phyloP scores from a whole-genome alignment of 768 basidiomycete genomes.

The Mycena haematopus region DNA sequence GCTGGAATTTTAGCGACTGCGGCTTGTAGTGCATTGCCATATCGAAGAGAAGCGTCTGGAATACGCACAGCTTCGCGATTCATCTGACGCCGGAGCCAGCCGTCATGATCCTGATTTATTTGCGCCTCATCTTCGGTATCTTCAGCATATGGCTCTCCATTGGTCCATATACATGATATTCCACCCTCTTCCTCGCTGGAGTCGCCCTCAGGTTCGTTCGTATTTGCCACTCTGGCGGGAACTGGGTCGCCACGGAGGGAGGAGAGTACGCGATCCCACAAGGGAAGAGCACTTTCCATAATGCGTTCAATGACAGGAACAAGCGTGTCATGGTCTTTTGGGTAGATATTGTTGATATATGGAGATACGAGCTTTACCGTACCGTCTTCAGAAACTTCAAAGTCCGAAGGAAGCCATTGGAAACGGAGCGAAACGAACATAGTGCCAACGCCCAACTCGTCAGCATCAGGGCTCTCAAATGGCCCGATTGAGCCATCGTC shows the following conservation, averaged over 20 bases:
- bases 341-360: conserved; percentile 38
- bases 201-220: no score
- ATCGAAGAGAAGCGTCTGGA: conserved; percentile 9
- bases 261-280: conserved; percentile 35
- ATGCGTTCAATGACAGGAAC: conserved; percentile 32
- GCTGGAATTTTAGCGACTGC: no score
- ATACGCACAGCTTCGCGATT: conserved; percentile 7
- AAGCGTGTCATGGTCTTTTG: conserved; percentile 21
- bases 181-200: not conserved
- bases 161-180: conserved; percentile 12
- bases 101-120: not conserved
- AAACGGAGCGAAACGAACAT: conserved; percentile 23
- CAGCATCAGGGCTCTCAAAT: conserved; percentile 7
- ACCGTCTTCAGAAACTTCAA: conserved; percentile 13
- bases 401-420: conserved; percentile 32
- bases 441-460: not conserved
- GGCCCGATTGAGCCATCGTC: not conserved
- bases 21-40: not conserved
- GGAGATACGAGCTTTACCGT: conserved; percentile 23
- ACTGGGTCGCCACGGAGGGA: conserved; percentile 16
- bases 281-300: conserved; percentile 31
- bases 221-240: not conserved
- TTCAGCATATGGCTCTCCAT: not conserved
- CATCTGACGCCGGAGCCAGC: not conserved
- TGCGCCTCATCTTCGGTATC: conserved; percentile 1